Evolutionary conservation across 768 basidiomycete genomes (phyloP), one percentile per base, ranked within the genome.

Genomic region (Pisolithus microcarpus): DNA sequence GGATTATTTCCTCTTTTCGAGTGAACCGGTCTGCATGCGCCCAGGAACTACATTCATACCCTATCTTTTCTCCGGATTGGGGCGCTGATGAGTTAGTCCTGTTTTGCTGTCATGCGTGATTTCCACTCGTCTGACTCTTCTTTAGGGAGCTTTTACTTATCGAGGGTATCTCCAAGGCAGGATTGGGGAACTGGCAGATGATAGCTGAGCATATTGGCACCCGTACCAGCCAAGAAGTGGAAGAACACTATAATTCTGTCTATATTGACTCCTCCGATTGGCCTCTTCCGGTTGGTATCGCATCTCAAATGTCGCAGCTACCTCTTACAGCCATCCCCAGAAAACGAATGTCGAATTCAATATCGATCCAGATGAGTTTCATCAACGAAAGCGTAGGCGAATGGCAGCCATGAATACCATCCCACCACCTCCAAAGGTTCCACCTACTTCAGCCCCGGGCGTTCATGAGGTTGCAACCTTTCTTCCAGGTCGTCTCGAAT

Each of bases 401-500:
- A 90, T 98, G 70, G 83, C 89, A 40, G 77, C 80, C 8, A 82
- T 97, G 81, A 83, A 80, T 57, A 75, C 74, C 43, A 71, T 69
- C 5, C 73, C 73, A 7, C 72, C 80, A 15, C 72, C 81, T 43
- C 79, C 84, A 28, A 90, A 90, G 62, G 75, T 82, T 2, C 77
- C 87, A 1, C 87, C 93, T 4, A 90, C 87, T 6, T 98, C 95
- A 6, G 82, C 86, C 0, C 95, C 95, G 3, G 91, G 82, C 4
- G 82, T 90, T 15, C 95, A 97, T 65, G 95, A 99, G 70, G 78
- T 98, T 38, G 82, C 86, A 15, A 87, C 86, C 0, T 98, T 86
- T 70, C 85, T 99, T 63, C 95, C 95, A 8, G 95, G 95, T 15
- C 84, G 95, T n/a, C 76, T 99, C 34, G 95, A 99, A 67, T 99